These are phyloP conservation scores for Aspergillus taichungensis DNA, from an alignment of 495 filamentous ascomycete genomes.

Conservation along the genomic window DNA sequence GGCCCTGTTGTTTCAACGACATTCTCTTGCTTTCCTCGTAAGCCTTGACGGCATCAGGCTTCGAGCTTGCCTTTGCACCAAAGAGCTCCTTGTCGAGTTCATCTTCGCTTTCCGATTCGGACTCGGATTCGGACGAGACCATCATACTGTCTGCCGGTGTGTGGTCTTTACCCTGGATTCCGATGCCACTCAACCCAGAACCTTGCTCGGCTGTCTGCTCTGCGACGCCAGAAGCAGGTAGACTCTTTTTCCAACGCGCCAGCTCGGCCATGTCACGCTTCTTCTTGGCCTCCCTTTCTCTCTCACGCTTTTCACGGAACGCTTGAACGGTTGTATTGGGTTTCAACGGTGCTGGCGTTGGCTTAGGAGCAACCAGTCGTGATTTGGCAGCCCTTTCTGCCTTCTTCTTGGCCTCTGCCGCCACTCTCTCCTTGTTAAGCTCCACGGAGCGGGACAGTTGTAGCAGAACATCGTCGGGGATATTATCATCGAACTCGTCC, in stretches of 20 bases:
- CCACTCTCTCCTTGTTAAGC: constrained; percentile 35
- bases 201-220: constrained; percentile 61
- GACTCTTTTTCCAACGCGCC: constrained; percentile 50
- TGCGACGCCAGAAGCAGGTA: constrained; percentile 44
- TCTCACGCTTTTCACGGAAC: constrained; percentile 61
- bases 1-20: constrained; percentile 49
- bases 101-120: constrained; percentile 66
- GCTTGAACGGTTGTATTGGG: constrained; percentile 31
- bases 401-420: constrained; percentile 28
- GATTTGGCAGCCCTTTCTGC: constrained; percentile 27
- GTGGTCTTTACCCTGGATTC: constrained; percentile 74
- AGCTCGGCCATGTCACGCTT: constrained; percentile 60
- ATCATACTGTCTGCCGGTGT: constrained; percentile 72
- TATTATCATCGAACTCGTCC: constrained; percentile 38
- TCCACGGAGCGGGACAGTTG: constrained; percentile 42
- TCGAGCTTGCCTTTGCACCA: constrained; percentile 36
- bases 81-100: constrained; percentile 56
- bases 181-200: constrained; percentile 66
- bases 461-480: constrained; percentile 34
- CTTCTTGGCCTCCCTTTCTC: constrained; percentile 64
- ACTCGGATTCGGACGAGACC: constrained; percentile 65
- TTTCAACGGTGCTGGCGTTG: constrained; percentile 24
- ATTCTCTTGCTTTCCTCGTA: constrained; percentile 48
- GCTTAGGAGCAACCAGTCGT: constrained; percentile 25
- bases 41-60: constrained; percentile 40